Conservation (phyloP, 2,329 filamentous ascomycete genomes). For the Coleophoma cylindrospora region DNA sequence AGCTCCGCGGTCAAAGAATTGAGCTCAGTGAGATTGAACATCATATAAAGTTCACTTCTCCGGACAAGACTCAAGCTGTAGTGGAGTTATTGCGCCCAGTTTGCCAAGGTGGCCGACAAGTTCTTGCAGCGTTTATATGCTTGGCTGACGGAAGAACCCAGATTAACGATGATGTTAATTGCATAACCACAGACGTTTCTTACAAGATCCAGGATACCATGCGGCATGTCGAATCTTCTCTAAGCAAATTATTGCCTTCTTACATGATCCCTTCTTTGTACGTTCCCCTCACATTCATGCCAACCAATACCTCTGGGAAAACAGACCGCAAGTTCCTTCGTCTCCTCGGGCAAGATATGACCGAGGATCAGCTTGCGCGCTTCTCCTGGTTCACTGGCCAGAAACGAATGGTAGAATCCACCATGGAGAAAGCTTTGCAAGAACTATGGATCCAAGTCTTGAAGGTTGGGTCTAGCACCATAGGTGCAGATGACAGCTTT, state of each 20-base stretch:
- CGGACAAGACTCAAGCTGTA: too few relatives aligned
- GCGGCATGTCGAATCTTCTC: too few relatives aligned
- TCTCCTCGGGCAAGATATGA: background rate
- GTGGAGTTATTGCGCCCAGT: too few relatives aligned
- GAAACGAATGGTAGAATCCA: background rate
- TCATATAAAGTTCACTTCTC: too few relatives aligned
- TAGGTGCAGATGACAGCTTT: conserved; percentile 34
- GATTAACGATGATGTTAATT: too few relatives aligned
- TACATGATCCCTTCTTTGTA: conserved; percentile 11
- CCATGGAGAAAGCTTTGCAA: background rate
- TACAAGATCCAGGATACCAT: too few relatives aligned
- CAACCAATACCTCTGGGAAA: conserved; percentile 6
- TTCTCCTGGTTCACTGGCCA: background rate
- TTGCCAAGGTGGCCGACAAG: too few relatives aligned
- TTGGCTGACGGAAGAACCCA: too few relatives aligned
- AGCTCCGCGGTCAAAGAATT: conserved; percentile 28
- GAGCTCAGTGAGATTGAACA: conserved; percentile 16
- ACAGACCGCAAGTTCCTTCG: conserved; percentile 8
- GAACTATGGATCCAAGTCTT: background rate
- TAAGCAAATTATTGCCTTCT: conserved; percentile 41
- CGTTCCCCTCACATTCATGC: conserved; percentile 1
- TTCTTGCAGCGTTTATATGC: too few relatives aligned
- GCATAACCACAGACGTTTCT: too few relatives aligned
- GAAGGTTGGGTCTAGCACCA: conserved; percentile 16
- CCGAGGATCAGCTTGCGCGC: background rate